Base-by-base conservation (phyloP, 306 rosid species). In the Prunus dulcis region DNA sequence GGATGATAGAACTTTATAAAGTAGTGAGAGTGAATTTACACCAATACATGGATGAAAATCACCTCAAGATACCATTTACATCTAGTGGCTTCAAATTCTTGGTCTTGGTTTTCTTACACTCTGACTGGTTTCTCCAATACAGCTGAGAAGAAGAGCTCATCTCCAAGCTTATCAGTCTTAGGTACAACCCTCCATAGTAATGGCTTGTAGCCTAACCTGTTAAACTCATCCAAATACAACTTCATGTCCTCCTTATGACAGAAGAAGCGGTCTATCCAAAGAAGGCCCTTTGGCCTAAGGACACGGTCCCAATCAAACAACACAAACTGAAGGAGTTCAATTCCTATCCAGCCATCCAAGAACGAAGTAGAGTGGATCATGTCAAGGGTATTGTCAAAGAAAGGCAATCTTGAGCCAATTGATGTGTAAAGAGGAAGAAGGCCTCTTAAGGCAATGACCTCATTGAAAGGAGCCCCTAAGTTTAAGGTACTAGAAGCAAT, bases 341-440 rank as follows among this genome's bases (percentile, higher is more conserved):
- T 30, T 41, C 52, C 62, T 12, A 79, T 79, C 78, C 82, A 79
- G 22, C 73, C 78, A 64, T 72, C 78, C 78, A 79, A 79, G 73
- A 79, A 72, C 72, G 43, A 41, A 5, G 78, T 72, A 5, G 82
- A 79, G 55, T 79, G 78, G 58, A 79, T 55, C 38, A 72, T 55
- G 71, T 72, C 78, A 30, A 79, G 73, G 27, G 78, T 64, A 2
- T 79, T 64, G 38, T 55, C 67, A 15, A 72, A 79, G 57, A 72
- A 79, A 27, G 73, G 82, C 61, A 79, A 53, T 15, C 78, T 72
- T 15, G 67, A 56, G 30, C 78, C 67, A 56, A 79, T 50, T 9
- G 77, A 62, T 23, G 63, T 38, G 72, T 71, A 78, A 67, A 71
- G 58, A 41, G 77, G 82, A 41, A 78, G 71, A 25, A 78, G 77